Percentiles rank a stretch among this genome's conserved stretches.
phyloP scores from a whole-genome alignment of 352 stramenopile species.

The Globisporangium paroecandrum region DNA sequence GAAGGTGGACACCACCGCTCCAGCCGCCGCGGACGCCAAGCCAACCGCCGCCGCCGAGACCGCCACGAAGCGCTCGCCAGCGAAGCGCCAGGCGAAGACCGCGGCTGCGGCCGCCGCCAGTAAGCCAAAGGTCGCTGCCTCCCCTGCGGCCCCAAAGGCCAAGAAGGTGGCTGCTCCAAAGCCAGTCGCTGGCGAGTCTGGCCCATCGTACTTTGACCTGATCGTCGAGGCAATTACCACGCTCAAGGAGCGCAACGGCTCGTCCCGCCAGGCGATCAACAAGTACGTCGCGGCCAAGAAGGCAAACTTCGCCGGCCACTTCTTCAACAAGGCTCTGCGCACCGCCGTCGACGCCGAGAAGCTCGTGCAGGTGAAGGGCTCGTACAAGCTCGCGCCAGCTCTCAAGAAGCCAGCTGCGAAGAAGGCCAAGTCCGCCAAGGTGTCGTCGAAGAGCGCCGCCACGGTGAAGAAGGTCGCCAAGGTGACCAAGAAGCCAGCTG shows the following conservation, averaged over 20 bases:
- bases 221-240: conserved; percentile 88
- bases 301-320: conserved; percentile 75
- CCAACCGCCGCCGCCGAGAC: conserved; percentile 19
- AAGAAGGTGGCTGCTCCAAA: conserved; percentile 32
- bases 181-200: conserved; percentile 26
- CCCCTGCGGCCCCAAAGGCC: conserved; percentile 27
- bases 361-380: conserved; percentile 85
- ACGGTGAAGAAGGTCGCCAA: conserved; percentile 52
- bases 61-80: conserved; percentile 45
- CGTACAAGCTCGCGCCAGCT: conserved; percentile 73
- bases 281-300: conserved; percentile 89
- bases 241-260: conserved; percentile 92
- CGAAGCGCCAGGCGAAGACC: conserved; percentile 63
- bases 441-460: conserved; percentile 42
- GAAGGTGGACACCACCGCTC: conserved; percentile 18
- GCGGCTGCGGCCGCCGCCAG: conserved; percentile 23
- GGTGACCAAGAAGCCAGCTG: conserved; percentile 44
- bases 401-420: conserved; percentile 58
- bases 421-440: conserved; percentile 66
- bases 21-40: conserved; percentile 12
- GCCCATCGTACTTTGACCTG: conserved; percentile 85
- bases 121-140: conserved; percentile 41
- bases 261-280: conserved; percentile 87
- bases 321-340: conserved; percentile 89
- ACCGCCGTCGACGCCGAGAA: conserved; percentile 83